Percentiles rank a stretch among this genome's conserved stretches.
Evolutionary conservation across 106 monocot species (phyloP).

Genomic region (Acorus gramineus): DNA sequence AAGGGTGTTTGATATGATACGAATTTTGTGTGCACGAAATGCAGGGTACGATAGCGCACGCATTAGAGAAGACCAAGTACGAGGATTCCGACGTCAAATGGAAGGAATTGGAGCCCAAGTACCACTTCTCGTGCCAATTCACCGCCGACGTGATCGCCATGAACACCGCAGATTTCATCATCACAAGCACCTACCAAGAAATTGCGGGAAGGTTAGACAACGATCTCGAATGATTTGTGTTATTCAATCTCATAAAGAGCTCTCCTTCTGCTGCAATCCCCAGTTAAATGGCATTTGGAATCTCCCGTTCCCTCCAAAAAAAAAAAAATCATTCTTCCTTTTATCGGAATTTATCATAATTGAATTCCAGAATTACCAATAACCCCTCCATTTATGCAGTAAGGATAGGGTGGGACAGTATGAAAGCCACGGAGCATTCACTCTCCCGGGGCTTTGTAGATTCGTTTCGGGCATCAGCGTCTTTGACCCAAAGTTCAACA

Average conservation of each 20-base stretch:
- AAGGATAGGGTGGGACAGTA: constrained; percentile 31
- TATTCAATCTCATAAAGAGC: too few species aligned
- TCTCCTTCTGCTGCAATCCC: too few species aligned
- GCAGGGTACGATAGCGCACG: constrained; percentile 74
- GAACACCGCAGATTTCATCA: constrained; percentile 18
- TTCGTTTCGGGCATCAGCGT: constrained; percentile 24
- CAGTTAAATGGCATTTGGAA: too few species aligned
- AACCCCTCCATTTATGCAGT: not conserved
- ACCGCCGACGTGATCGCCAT: constrained; percentile 14
- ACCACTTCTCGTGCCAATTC: not conserved
- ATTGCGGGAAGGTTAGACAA: constrained; percentile 22
- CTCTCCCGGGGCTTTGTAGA: constrained; percentile 22
- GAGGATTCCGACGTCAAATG: constrained; percentile 6
- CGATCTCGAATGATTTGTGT: too few species aligned
- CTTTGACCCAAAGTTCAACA: not conserved
- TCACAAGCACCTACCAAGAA: constrained; percentile 31
- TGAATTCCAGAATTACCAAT: too few species aligned
- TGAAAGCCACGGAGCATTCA: constrained; percentile 19
- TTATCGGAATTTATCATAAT: too few species aligned
- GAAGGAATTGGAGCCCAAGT: constrained; percentile 9
- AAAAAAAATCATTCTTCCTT: too few species aligned
- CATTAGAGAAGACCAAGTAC: constrained; percentile 20
- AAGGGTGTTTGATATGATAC: not conserved
- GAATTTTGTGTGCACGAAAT: not conserved
- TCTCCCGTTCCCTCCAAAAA: too few species aligned